Conservation (phyloP, 495 filamentous ascomycete genomes). For the Aeminium ludgeri region DNA sequence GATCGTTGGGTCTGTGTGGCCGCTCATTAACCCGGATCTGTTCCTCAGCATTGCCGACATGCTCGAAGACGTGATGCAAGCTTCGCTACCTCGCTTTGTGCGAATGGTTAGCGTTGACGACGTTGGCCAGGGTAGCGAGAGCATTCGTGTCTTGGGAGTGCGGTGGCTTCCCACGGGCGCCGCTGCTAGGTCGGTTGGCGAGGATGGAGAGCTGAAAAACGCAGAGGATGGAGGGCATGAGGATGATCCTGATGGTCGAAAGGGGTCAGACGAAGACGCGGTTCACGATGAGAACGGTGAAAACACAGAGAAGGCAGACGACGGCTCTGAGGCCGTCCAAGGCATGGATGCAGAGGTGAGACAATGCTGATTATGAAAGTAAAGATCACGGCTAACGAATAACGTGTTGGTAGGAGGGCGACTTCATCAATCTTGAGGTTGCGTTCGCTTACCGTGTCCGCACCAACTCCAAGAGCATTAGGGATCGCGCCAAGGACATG, state of each 20-base stretch:
- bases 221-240: constrained; percentile 10
- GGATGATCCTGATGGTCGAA: constrained; percentile 36
- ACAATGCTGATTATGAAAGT: too few species aligned
- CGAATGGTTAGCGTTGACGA: constrained; percentile 55
- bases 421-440: constrained; percentile 55
- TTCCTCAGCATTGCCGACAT: constrained; percentile 47
- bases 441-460: constrained; percentile 50
- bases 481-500: constrained; percentile 47
- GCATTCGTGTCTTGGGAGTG: constrained; percentile 45
- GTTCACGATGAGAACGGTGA: constrained; percentile 20
- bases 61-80: constrained; percentile 59
- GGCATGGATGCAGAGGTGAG: constrained; percentile 47
- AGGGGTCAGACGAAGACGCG: constrained; percentile 29
- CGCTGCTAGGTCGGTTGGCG: constrained; percentile 38
- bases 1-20: constrained; percentile 45
- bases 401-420: constrained; percentile 31
- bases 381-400: too few species aligned
- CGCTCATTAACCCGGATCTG: constrained; percentile 52
- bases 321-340: constrained; percentile 31
- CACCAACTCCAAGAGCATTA: constrained; percentile 37
- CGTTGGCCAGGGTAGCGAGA: constrained; percentile 50
- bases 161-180: constrained; percentile 50
- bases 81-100: constrained; percentile 42
- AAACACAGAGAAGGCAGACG: constrained; percentile 19
- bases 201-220: constrained; percentile 34